Percentiles rank a stretch among this genome's conserved stretches.
These are phyloP conservation scores for Xerocomellus chrysenteron DNA, from an alignment of 768 basidiomycete species.

Conservation along the genomic window DNA sequence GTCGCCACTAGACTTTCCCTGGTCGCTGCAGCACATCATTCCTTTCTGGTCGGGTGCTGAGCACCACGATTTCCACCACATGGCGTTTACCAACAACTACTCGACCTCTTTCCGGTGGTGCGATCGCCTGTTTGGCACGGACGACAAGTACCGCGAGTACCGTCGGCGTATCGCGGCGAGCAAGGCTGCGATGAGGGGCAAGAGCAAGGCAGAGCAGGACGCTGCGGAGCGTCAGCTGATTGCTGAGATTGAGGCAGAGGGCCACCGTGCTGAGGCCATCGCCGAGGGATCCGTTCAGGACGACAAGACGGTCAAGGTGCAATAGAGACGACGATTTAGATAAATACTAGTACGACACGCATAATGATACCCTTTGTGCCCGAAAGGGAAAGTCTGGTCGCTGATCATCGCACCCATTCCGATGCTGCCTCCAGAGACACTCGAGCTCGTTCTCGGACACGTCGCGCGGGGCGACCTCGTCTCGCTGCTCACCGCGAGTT, in stretches of 20 bases:
- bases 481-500: conserved; percentile 23
- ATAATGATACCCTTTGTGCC: background rate
- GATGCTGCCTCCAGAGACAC: conserved; percentile 38
- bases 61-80: conserved; percentile 98
- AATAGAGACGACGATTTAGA: conserved; percentile 14
- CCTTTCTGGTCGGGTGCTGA: conserved; percentile 98
- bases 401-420: no score
- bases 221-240: conserved; percentile 62
- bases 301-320: conserved; percentile 27
- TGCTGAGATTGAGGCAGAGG: conserved; percentile 73
- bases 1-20: conserved; percentile 77
- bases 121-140: conserved; percentile 87
- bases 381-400: no score
- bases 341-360: conserved; percentile 6
- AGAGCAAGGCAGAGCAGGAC: conserved; percentile 50
- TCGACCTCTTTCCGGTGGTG: conserved; percentile 95
- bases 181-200: conserved; percentile 53
- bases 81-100: conserved; percentile 93
- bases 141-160: conserved; percentile 85
- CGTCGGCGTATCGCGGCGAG: conserved; percentile 62
- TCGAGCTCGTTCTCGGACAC: conserved; percentile 33
- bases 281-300: conserved; percentile 35
- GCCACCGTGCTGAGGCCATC: conserved; percentile 63
- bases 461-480: conserved; percentile 29
- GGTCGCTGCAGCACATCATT: conserved; percentile 88